phyloP scores from a whole-genome alignment of 768 basidiomycete genomes.

The Lanmaoa pseudosensibilis region DNA sequence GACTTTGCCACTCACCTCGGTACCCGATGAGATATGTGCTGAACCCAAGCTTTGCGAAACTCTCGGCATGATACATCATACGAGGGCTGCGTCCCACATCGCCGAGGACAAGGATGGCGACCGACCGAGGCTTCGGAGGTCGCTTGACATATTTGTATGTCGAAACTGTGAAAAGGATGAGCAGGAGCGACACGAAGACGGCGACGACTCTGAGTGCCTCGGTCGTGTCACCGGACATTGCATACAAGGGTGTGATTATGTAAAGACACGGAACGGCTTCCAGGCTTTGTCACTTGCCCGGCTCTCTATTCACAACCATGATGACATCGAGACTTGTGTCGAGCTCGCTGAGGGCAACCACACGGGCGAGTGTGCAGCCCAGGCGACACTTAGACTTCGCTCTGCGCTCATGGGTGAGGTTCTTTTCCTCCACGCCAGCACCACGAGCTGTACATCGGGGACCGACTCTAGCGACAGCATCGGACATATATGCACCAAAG shows the following conservation, averaged over 20 bases:
- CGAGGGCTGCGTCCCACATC: slow-evolving; percentile 95
- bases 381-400: slow-evolving; percentile 10
- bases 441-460: slow-evolving; percentile 31
- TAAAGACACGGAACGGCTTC: slow-evolving; percentile 16
- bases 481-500: slow-evolving; percentile 23
- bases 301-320: slow-evolving; percentile 7
- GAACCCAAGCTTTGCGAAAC: slow-evolving; percentile 80
- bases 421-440: slow-evolving; percentile 23
- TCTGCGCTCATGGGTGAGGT: slow-evolving; percentile 23
- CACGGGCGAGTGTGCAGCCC: background rate
- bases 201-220: slow-evolving; percentile 4
- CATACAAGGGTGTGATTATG: slow-evolving; percentile 12
- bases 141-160: slow-evolving; percentile 18
- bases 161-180: slow-evolving; percentile 15
- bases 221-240: slow-evolving; percentile 6
- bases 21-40: slow-evolving; percentile 84
- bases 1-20: slow-evolving; percentile 53
- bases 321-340: slow-evolving; percentile 23
- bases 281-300: background rate
- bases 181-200: slow-evolving; percentile 9
- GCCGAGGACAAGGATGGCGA: slow-evolving; percentile 90
- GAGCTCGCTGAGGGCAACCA: slow-evolving; percentile 15
- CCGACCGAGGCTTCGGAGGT: slow-evolving; percentile 53
- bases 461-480: slow-evolving; percentile 36
- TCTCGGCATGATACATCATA: slow-evolving; percentile 99